Percentiles rank a stretch among this genome's conserved stretches.
These are phyloP conservation scores for Mortierella sp. DNA, from an alignment of 371 early-diverging fungal genomes.

Conservation along the genomic window DNA sequence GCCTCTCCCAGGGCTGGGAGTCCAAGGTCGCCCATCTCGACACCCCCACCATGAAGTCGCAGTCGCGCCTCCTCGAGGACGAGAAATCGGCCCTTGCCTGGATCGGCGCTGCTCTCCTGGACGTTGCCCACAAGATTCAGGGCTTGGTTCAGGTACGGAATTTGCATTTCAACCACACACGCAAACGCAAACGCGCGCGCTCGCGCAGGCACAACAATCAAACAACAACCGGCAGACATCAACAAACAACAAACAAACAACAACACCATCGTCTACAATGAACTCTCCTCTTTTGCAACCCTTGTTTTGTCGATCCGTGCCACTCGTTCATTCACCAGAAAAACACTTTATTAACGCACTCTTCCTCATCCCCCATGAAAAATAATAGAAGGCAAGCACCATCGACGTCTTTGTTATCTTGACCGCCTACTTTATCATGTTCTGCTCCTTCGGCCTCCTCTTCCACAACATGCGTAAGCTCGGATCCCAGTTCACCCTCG, in stretches of 20 bases:
- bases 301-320: not conserved
- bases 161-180: not conserved
- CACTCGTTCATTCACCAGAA: not conserved
- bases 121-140: slow-evolving; percentile 67
- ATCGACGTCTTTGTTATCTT: slow-evolving; percentile 86
- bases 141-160: slow-evolving; percentile 69
- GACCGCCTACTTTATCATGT: slow-evolving; percentile 89
- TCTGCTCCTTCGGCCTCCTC: slow-evolving; percentile 84
- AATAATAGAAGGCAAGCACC: slow-evolving; percentile 74
- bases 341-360: not conserved
- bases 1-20: slow-evolving; percentile 64
- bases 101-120: slow-evolving; percentile 58
- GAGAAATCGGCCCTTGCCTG: slow-evolving; percentile 59
- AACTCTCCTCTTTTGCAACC: not conserved
- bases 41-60: slow-evolving; percentile 46
- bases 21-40: slow-evolving; percentile 62
- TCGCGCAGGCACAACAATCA: not conserved
- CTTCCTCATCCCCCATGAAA: slow-evolving; percentile 9
- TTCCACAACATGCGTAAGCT: slow-evolving; percentile 90
- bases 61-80: slow-evolving; percentile 41
- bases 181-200: not conserved
- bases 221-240: not conserved
- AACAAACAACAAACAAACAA: not conserved
- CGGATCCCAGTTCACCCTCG: slow-evolving; percentile 88
- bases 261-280: not conserved